A percentile compares a stretch with the other conserved stretches of the same genome.
These are phyloP conservation scores for Salvia hispanica DNA, from an alignment of 257 asterid species.

Conservation along the genomic window DNA sequence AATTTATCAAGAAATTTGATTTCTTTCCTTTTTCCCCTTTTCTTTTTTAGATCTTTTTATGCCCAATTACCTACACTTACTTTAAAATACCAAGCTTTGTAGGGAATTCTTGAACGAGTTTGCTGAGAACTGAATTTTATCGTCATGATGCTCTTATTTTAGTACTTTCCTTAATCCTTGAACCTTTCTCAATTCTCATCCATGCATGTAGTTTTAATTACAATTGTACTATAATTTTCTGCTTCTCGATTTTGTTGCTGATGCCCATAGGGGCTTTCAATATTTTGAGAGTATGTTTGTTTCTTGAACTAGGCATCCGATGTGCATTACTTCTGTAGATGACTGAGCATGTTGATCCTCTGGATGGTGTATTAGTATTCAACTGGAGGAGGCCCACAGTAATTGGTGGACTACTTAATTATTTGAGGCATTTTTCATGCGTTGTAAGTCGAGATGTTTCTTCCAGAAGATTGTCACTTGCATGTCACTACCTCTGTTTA, in stretches of 20 bases:
- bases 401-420: constrained; percentile 39
- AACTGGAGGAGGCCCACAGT: constrained; percentile 25
- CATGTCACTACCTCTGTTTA: constrained; percentile 16
- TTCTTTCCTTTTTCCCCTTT: neutral
- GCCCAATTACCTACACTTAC: neutral
- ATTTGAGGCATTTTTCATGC: constrained; percentile 38
- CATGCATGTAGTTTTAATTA: constrained; percentile 32
- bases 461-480: constrained; percentile 24
- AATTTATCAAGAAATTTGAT: neutral
- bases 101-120: constrained; percentile 8
- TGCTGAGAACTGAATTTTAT: constrained; percentile 10
- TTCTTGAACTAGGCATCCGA: constrained; percentile 26
- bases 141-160: neutral
- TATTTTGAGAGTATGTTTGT: constrained; percentile 27
- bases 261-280: neutral
- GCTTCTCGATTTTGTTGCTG: constrained; percentile 5
- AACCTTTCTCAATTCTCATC: neutral
- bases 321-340: constrained; percentile 41
- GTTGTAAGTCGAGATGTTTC: constrained; percentile 42
- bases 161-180: neutral
- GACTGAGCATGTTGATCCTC: constrained; percentile 46
- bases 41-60: neutral
- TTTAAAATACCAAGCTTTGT: neutral
- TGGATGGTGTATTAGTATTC: constrained; percentile 30
- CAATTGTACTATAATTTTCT: neutral